Percentiles rank a stretch among this genome's conserved stretches.
These are phyloP conservation scores for Fusarium napiforme DNA, from an alignment of 2,329 filamentous ascomycete species.

Conservation along the genomic window DNA sequence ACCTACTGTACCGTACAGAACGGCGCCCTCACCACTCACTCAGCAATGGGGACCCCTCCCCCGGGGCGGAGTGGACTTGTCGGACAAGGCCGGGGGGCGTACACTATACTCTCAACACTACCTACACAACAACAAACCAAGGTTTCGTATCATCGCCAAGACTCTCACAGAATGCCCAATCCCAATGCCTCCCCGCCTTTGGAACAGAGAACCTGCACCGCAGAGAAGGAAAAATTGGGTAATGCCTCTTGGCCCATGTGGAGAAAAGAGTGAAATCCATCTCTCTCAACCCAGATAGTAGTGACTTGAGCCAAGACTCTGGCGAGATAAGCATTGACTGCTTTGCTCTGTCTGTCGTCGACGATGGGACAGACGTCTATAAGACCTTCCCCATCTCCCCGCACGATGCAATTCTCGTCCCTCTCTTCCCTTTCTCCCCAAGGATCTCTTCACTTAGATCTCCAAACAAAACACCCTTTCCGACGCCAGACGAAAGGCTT, in stretches of 20 bases:
- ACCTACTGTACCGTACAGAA: constrained; percentile 33
- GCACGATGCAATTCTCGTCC: constrained; percentile 11
- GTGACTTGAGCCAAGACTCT: constrained; percentile 28
- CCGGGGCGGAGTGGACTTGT: constrained; percentile 14
- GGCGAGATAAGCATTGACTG: constrained; percentile 32
- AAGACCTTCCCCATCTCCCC: constrained; percentile 39
- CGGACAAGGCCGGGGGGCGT: constrained; percentile 31
- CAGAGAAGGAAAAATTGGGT: constrained; percentile 43
- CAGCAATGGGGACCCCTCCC: background rate
- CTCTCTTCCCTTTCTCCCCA: constrained; percentile 10
- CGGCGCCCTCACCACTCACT: constrained; percentile 6
- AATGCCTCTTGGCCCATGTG: constrained; percentile 39
- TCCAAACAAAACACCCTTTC: constrained; percentile 16
- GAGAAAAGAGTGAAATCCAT: constrained; percentile 23
- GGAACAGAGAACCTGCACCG: constrained; percentile 26
- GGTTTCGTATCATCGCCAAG: constrained; percentile 41
- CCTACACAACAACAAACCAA: constrained; percentile 38
- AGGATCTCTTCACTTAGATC: constrained; percentile 30
- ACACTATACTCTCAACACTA: constrained; percentile 4
- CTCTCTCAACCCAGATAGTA: constrained; percentile 19
- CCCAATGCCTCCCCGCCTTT: constrained; percentile 39
- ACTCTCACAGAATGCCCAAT: constrained; percentile 14
- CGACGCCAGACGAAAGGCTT: constrained; percentile 40
- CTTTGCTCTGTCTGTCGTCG: constrained; percentile 10
- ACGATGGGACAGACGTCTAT: constrained; percentile 34